These are phyloP conservation scores for Phaeosphaeria sp. DNA, from an alignment of 2,329 filamentous ascomycete genomes.

Conservation along the genomic window DNA sequence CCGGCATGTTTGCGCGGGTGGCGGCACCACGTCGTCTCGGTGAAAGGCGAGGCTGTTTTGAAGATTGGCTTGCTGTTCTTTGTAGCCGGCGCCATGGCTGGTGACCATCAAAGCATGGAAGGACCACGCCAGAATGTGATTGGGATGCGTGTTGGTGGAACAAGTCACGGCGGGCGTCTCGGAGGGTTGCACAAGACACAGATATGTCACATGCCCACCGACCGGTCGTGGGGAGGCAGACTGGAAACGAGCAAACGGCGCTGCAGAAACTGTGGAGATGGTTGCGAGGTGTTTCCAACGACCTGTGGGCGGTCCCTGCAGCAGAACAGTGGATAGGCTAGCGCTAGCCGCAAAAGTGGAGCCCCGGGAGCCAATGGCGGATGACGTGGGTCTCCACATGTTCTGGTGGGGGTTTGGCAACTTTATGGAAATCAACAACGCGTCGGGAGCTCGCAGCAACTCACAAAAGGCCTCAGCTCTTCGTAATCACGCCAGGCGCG, in stretches of 20 bases:
- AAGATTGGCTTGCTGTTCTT: slow-evolving; percentile 61
- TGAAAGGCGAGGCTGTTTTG: slow-evolving; percentile 71
- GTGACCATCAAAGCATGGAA: neutral
- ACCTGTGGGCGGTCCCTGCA: neutral
- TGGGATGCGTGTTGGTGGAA: neutral
- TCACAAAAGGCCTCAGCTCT: slow-evolving; percentile 71
- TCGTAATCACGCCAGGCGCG: slow-evolving; percentile 5
- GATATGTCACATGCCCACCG: neutral
- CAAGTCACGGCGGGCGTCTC: neutral
- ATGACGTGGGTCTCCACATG: slow-evolving; percentile 6
- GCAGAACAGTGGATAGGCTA: neutral
- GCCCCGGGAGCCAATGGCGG: slow-evolving; percentile 7
- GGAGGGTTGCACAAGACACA: neutral
- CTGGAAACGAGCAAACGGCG: neutral
- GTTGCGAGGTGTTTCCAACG: neutral
- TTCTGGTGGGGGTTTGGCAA: slow-evolving; percentile 12
- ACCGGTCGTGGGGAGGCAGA: neutral
- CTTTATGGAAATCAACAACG: slow-evolving; percentile 9
- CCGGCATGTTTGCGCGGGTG: slow-evolving; percentile 6
- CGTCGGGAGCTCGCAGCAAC: slow-evolving; percentile 71
- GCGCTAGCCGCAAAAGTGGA: neutral
- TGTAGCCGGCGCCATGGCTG: slow-evolving; percentile 28
- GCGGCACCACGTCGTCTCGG: slow-evolving; percentile 64
- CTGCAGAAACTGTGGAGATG: neutral
- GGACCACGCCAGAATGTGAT: neutral